These are phyloP conservation scores for Pelargonium myrrhifolium DNA, from an alignment of 441 rosid species.

Conservation along the genomic window DNA sequence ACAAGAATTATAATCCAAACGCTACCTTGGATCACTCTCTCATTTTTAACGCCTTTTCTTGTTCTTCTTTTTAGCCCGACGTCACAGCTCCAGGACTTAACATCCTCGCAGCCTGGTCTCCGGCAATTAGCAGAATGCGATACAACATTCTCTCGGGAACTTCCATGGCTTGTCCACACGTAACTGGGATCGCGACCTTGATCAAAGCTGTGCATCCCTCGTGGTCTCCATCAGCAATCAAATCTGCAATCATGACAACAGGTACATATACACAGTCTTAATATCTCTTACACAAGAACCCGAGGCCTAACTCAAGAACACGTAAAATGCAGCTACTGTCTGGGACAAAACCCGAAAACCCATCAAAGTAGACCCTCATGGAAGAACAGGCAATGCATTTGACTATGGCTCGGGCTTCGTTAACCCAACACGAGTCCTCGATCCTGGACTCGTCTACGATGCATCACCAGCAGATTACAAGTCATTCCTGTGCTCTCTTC, in stretches of 20 bases:
- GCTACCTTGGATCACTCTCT: too few species aligned
- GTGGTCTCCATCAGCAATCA: too few species aligned
- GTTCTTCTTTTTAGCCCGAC: constrained; percentile 46
- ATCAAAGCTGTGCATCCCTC: constrained; percentile 37
- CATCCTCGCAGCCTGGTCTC: constrained; percentile 61
- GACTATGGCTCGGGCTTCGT: constrained; percentile 71
- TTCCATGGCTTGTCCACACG: constrained; percentile 46
- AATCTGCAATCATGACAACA: constrained; percentile 52
- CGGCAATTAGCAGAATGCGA: constrained; percentile 28
- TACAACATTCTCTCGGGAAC: constrained; percentile 49
- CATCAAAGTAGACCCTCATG: constrained; percentile 38
- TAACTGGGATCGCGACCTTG: constrained; percentile 45
- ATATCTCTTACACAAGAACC: constrained; percentile 1
- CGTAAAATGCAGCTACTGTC: constrained; percentile 37
- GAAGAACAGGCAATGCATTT: constrained; percentile 51
- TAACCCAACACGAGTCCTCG: constrained; percentile 40
- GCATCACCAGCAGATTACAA: constrained; percentile 39
- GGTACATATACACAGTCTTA: constrained; percentile 25
- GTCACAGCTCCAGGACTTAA: constrained; percentile 62
- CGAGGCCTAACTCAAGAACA: background rate
- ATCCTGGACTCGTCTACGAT: constrained; percentile 64
- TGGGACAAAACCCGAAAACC: constrained; percentile 31
- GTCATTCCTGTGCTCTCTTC: constrained; percentile 54
- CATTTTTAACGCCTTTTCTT: background rate
- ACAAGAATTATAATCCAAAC: too few species aligned